A percentile compares a stretch with the other conserved stretches of the same genome.
These are phyloP conservation scores for Syzygium grande DNA, from an alignment of 345 rosid species.

Conservation along the genomic window DNA sequence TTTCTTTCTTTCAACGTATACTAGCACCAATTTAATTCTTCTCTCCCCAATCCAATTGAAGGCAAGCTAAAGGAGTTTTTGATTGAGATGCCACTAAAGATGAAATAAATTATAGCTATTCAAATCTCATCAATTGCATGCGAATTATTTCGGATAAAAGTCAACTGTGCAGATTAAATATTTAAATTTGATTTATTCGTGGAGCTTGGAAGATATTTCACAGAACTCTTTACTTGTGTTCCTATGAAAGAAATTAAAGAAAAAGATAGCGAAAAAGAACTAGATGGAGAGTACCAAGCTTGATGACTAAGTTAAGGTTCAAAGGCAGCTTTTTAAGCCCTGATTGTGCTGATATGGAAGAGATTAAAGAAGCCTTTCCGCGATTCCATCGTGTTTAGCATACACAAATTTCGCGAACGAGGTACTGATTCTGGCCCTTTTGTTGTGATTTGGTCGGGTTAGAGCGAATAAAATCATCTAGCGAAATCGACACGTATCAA, in stretches of 20 bases:
- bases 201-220: neutral
- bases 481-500: neutral
- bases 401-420: neutral
- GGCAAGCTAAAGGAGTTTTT: neutral
- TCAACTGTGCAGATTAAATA: neutral
- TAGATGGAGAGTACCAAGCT: neutral
- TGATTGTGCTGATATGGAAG: neutral
- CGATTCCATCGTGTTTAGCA: neutral
- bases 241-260: neutral
- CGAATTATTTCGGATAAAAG: neutral
- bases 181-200: neutral
- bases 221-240: neutral
- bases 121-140: neutral
- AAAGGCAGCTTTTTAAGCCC: neutral
- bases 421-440: neutral
- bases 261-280: neutral
- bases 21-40: neutral
- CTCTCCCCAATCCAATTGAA: neutral
- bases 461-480: neutral
- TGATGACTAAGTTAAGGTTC: neutral
- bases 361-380: neutral
- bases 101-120: neutral
- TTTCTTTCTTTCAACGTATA: neutral
- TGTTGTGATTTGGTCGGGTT: neutral
- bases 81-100: neutral